Base-by-base conservation (phyloP, 176 grass and related monocot genomes). In the Saccharum spontaneum region DNA sequence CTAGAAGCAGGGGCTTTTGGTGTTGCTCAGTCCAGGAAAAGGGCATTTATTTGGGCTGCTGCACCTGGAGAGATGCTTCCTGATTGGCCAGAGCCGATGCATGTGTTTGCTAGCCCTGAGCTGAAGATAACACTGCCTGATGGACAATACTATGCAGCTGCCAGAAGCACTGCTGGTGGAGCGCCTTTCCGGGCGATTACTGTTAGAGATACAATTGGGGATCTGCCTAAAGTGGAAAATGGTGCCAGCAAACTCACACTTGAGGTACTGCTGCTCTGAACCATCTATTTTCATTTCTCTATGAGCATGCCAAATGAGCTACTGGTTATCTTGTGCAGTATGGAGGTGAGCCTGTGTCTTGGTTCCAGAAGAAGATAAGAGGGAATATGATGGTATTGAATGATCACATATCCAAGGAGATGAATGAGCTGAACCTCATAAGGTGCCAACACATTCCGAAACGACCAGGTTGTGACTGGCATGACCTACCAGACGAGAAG, bases 321-420 rank as follows among this genome's bases (percentile, higher is more conserved):
- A 54, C 63, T 65, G 66, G 8, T 33, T 82, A 70, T 65, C 57
- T 80, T 11, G 85, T 95, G 82, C 78, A 97, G 97, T 94, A 99
- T 49, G 93, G 86, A 63, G 89, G 86, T 17, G 86, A 97, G 33
- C 97, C 94, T 28, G 48, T 90, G 13, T 97, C 94, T 57, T 97
- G 94, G 94, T 99, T 94, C 83, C 97, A 99, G 83, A 97, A 99
- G 79, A 91, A 92, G 88, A 97, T 97, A 36, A 89, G 94, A 92
- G 92, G 94, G 22, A 92, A 72, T 61, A 96, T 60, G 68, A 77
- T 82, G 14, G 34, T 61, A 20, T 73, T 99, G 89, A 99, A 86
- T 84, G 94, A 99, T 63, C 97, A 99, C 81, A 96, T 99, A 87
- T 94, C 97, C 18, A 99, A 99, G 87, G 97, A 99, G 77, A 99